Evolutionary conservation across 352 stramenopile species (phyloP).

Genomic region (Phytophthora meadii): DNA sequence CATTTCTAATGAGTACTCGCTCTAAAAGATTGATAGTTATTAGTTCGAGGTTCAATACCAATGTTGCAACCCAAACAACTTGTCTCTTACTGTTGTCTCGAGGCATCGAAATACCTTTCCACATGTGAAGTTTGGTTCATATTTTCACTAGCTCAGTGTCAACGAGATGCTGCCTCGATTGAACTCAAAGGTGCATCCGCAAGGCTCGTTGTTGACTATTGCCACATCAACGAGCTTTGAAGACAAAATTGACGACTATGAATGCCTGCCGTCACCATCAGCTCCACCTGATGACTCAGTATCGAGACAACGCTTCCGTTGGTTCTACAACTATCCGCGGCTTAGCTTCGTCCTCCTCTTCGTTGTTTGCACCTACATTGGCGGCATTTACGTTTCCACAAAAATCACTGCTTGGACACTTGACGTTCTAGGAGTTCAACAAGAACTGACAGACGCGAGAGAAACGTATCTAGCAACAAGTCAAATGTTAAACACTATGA

Average conservation of each 20-base stretch:
- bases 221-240: slow-evolving; percentile 4
- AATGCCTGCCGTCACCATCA: slow-evolving; percentile 28
- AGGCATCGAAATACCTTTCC: neutral
- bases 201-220: slow-evolving; percentile 3
- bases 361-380: slow-evolving; percentile 44
- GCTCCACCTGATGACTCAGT: slow-evolving; percentile 1
- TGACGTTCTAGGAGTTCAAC: slow-evolving; percentile 28
- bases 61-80: slow-evolving; percentile 6
- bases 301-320: slow-evolving; percentile 12
- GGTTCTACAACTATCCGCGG: slow-evolving; percentile 54
- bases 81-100: slow-evolving; percentile 5
- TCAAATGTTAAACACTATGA: slow-evolving; percentile 35
- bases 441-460: slow-evolving; percentile 38
- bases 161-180: slow-evolving; percentile 29
- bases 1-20: slow-evolving; percentile 77
- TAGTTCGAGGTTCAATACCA: neutral
- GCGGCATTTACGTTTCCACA: slow-evolving; percentile 53
- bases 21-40: slow-evolving; percentile 16
- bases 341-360: slow-evolving; percentile 65
- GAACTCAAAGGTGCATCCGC: slow-evolving; percentile 33
- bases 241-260: slow-evolving; percentile 17
- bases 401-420: slow-evolving; percentile 45
- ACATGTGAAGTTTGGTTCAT: slow-evolving; percentile 5
- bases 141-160: neutral
- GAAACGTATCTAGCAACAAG: slow-evolving; percentile 43